Base-by-base conservation (phyloP, 2,329 filamentous ascomycete species). In the Paecilomyces variotii region DNA sequence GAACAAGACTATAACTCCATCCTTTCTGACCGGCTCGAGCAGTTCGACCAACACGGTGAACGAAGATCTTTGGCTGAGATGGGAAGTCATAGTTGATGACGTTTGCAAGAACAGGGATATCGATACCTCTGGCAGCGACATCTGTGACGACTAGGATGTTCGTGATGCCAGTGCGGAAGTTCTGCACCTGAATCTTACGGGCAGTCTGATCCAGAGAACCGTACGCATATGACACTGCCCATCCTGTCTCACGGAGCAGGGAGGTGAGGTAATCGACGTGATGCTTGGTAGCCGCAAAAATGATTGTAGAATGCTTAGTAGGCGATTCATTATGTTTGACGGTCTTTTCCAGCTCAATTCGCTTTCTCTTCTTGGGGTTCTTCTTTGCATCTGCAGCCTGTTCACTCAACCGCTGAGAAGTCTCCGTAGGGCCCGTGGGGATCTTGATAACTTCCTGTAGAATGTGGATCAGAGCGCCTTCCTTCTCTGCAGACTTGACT, bases 31-130 rank as follows among this genome's bases (percentile, higher is more conserved):
- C 94, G 52, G 95, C 95, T 83, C 94, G 86, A 49, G 94, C 95
- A 27, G 95, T 99, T 76, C 94, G 87, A 67, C 94, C 94, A 53
- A 99, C 94, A 71, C 94, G 87, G 75, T 99, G 94, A 28, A 99
- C 89, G 68, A 95, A 99, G 50, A 99, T 87, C 76, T 99, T 99
- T 24, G 94, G 91, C 68, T 97, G 94, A 1, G 93, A 89, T 2
- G 94, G 93, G 64, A 99, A 99, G 70, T 97, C 93, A 75, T 96
- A 99, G 79, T 99, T 97, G 79, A 99, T 93, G 60, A 99, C 94
- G 71, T 99, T 97, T 58, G 91, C 92, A 35, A 99, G 82, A 53
- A 97, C 84, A 0, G 94, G 94, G 65, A 99, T 96, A 84, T 99
- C 94, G 61, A 99, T 95, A 85, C 94, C 93, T 80, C 94, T 84